A percentile compares a stretch with the other conserved stretches of the same genome.
Evolutionary conservation across 2,329 filamentous ascomycete species (phyloP).

Genomic region (Aspergillus hiratsukae): DNA sequence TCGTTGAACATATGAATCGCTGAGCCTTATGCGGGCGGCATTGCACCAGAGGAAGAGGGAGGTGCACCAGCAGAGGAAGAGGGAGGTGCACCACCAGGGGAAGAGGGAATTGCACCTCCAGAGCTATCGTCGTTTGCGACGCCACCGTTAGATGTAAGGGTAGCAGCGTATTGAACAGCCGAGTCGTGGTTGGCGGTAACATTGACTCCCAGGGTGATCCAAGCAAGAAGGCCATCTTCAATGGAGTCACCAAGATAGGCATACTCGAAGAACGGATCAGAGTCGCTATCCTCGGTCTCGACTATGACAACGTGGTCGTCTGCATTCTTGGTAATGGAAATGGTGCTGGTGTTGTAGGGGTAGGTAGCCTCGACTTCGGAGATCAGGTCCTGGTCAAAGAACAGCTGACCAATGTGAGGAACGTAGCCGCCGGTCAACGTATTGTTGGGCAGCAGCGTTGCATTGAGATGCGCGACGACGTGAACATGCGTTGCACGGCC

Average conservation of each 20-base stretch:
- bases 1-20: no score
- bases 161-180: no score
- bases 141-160: no score
- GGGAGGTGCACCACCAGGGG: no score
- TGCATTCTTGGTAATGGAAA: constrained; percentile 35
- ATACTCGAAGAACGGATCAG: constrained; percentile 54
- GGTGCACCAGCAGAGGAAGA: no score
- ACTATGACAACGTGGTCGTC: constrained; percentile 43
- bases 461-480: constrained; percentile 35
- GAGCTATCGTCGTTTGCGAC: no score
- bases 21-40: no score
- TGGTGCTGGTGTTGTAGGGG: constrained; percentile 16
- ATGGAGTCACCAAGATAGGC: constrained; percentile 49
- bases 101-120: no score
- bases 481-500: constrained; percentile 44
- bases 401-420: constrained; percentile 58
- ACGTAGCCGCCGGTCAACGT: constrained; percentile 41
- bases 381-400: constrained; percentile 51
- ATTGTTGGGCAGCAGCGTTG: constrained; percentile 33
- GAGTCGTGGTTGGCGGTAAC: no score
- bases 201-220: no score
- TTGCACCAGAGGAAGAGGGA: no score
- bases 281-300: constrained; percentile 43
- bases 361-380: constrained; percentile 45
- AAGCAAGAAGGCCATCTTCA: constrained; percentile 34